A percentile compares a stretch with the other conserved stretches of the same genome.
phyloP scores from a whole-genome alignment of 345 rosid species.

The Laguncularia racemosa region DNA sequence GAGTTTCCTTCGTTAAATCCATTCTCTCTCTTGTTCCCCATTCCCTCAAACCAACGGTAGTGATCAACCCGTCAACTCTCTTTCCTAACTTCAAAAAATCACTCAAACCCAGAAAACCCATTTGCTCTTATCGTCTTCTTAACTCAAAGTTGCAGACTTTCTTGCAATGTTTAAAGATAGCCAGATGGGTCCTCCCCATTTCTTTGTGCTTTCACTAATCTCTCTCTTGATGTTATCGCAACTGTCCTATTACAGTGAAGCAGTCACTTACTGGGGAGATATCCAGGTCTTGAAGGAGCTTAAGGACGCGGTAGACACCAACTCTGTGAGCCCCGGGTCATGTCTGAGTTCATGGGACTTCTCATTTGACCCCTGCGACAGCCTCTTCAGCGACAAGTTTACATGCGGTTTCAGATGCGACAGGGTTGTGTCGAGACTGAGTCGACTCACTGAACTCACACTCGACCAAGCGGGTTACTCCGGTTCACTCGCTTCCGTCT shows the following conservation, averaged over 20 bases:
- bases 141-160: background rate
- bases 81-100: too few species aligned
- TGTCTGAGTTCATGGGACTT: slow-evolving; percentile 85
- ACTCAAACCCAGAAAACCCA: too few species aligned
- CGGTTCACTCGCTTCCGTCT: slow-evolving; percentile 37
- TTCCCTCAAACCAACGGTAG: slow-evolving; percentile 14
- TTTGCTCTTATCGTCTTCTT: background rate
- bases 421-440: slow-evolving; percentile 22
- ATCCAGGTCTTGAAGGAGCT: slow-evolving; percentile 38
- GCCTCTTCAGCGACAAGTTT: slow-evolving; percentile 59
- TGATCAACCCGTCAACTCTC: background rate
- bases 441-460: slow-evolving; percentile 65
- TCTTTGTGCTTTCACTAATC: background rate
- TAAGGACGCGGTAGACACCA: slow-evolving; percentile 35
- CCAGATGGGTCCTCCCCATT: too few species aligned
- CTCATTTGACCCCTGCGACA: slow-evolving; percentile 74
- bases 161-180: background rate
- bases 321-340: slow-evolving; percentile 59
- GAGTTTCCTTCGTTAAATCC: background rate
- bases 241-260: slow-evolving; percentile 15
- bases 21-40: background rate
- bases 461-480: slow-evolving; percentile 84
- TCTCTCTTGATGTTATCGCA: background rate
- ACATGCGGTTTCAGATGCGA: slow-evolving; percentile 94
- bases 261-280: slow-evolving; percentile 58